Base-by-base conservation (phyloP, 768 basidiomycete genomes). In the Leucogyrophana mollusca region DNA sequence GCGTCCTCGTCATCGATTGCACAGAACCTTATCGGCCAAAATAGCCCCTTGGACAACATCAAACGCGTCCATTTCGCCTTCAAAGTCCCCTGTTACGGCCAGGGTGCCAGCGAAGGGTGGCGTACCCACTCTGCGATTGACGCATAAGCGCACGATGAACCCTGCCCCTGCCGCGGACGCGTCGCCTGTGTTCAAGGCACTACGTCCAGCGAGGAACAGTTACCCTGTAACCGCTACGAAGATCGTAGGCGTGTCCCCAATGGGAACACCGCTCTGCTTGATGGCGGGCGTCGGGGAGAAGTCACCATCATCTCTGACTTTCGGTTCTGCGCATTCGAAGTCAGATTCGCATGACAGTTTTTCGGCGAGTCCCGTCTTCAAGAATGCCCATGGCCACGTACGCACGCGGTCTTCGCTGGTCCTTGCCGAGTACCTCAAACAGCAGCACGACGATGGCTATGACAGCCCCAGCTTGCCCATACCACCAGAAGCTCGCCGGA, bases 31-130 rank as follows among this genome's bases (percentile, higher is more conserved):
- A 64, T 82, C 7, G 80, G 78, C 0, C 75, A 78, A 57, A 80
- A 76, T 46, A 87, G 74, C 77, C 1, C 83, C 85, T 0, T 87
- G 83, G 83, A 67, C 77, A 0, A 69, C 70, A 6, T 61, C 82
- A 4, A 67, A 73, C 32, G 67, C 56, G 5, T 32, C 52, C 5
- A 65, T 71, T 3, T 72, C 74, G 1, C 73, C 72, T 9, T 62
- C 66, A 40, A 74, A 64, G 55, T 49, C 60, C 9, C 56, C 56
- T 11, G 38, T 45, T 10, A 53, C 58, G 3, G 54, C 56, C 9
- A 51, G 30, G 49, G 46, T 47, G 4, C 47, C 47, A 50, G 13
- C 65, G 53, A 46, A 72, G 54, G 58, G 67, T 9, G 53, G 61
- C 2, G 45, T 56, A 14, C 51, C 61, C 3, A 53, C 41, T 3